Base-by-base conservation (phyloP, 495 filamentous ascomycete genomes). In the Lophium mytilinum region DNA sequence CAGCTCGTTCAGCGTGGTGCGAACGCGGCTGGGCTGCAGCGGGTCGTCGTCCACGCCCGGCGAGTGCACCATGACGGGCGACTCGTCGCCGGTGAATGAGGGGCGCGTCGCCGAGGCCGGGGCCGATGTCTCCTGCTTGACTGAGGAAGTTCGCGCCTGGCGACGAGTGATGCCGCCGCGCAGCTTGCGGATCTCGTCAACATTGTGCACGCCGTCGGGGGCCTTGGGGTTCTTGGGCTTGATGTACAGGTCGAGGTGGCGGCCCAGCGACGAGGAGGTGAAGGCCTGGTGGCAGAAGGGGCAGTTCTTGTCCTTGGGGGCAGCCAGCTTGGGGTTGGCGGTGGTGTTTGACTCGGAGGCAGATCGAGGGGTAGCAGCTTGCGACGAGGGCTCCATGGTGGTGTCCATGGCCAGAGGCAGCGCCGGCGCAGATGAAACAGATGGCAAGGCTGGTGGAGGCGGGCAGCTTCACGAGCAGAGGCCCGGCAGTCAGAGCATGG, bases 251-350 rank as follows among this genome's bases (percentile, higher is more conserved):
- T 96, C 90, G 24, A 95, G 80, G 73, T 96, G 90, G 37, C 90
- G 86, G 21, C 90, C 90, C n/a, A 96, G 78, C 3, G 89, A 93
- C 6, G 90, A 95, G 8, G 90, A 95, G 2, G 90, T 96, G 62
- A 95, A 96, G 2, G 83, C 71, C 68, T 92, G 87, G 40, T 81
- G 71, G 71, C 90, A 96, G 75, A 87, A 96, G 17, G 86, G 87
- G 69, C 90, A 95, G 64, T 76, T 80, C 60, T 82, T 85, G 74
- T 96, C 89, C 70, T 96, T 96, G 54, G 65, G 75, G 57, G 74
- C 72, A 24, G 73, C 66, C 43, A 71, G 72, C 54, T 74, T 73
- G 6, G 57, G 47, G 6, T 30, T 30, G 24, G 24, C 24, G 24
- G 24, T 6, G 11, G 50, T 63, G 57, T 17, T 70, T 55, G 58